Evolutionary conservation across 106 monocot genomes (phyloP).

Genomic region (Dendrobium catenatum): DNA sequence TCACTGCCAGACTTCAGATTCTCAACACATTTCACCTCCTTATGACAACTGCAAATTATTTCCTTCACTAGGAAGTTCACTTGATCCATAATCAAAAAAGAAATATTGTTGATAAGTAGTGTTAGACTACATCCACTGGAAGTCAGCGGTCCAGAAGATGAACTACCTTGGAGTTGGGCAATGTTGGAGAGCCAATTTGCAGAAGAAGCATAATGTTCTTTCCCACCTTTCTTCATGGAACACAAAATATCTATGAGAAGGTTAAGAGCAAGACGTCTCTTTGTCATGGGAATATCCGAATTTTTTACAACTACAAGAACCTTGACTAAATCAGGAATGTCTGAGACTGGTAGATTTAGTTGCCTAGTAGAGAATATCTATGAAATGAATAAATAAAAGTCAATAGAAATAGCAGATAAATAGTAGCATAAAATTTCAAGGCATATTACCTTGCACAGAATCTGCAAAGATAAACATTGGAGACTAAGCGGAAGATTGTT

Average conservation of each 20-base stretch:
- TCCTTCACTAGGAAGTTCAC: constrained; percentile 29
- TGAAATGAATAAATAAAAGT: background rate
- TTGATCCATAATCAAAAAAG: constrained; percentile 23
- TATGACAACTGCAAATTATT: background rate
- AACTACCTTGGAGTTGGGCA: constrained; percentile 14
- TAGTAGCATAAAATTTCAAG: background rate
- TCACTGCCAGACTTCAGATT: background rate
- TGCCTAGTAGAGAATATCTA: constrained; percentile 6
- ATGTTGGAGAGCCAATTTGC: constrained; percentile 8
- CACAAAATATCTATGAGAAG: constrained; percentile 50
- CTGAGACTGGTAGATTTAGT: constrained; percentile 7
- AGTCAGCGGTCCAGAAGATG: background rate
- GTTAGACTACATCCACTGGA: constrained; percentile 9
- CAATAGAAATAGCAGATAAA: constrained; percentile 1
- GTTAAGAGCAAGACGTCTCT: constrained; percentile 29
- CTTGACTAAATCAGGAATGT: constrained; percentile 28
- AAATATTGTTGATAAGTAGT: constrained; percentile 19
- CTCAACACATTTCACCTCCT: constrained; percentile 4
- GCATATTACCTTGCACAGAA: constrained; percentile 47
- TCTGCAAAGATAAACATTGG: constrained; percentile 29
- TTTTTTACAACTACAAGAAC: constrained; percentile 25
- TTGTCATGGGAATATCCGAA: constrained; percentile 16
- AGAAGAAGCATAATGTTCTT: constrained; percentile 3
- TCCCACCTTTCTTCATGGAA: constrained; percentile 19
- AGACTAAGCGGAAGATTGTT: constrained; percentile 16